A percentile compares a stretch with the other conserved stretches of the same genome.
Evolutionary conservation across 202 grass and related monocot genomes (phyloP).

Genomic region (Brachypodium distachyon): DNA sequence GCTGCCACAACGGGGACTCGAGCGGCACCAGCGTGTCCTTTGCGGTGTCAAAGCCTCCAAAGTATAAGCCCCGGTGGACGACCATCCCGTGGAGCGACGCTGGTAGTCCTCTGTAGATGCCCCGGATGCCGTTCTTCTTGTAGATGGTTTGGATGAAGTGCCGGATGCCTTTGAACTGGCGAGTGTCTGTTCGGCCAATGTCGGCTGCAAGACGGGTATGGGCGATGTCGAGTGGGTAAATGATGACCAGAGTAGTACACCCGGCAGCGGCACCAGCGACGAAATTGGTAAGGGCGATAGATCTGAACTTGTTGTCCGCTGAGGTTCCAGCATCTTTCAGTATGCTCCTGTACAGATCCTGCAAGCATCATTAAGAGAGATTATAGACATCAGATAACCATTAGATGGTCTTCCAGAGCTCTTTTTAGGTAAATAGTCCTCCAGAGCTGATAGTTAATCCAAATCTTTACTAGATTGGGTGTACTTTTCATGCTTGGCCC

Average conservation of each 20-base stretch:
- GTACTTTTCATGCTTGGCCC: background rate
- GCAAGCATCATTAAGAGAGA: conserved; percentile 4
- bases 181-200: conserved; percentile 52
- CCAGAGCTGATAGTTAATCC: background rate
- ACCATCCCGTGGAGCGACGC: conserved; percentile 84
- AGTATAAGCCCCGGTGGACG: conserved; percentile 84
- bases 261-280: conserved; percentile 79
- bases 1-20: conserved; percentile 68
- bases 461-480: background rate
- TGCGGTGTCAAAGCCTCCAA: conserved; percentile 86
- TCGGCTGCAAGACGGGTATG: conserved; percentile 94
- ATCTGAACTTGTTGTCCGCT: conserved; percentile 37
- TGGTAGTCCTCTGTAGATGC: conserved; percentile 74
- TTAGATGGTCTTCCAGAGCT: background rate
- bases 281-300: conserved; percentile 76
- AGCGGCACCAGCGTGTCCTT: conserved; percentile 70
- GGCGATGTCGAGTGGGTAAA: conserved; percentile 92
- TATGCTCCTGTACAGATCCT: conserved; percentile 78
- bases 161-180: conserved; percentile 85
- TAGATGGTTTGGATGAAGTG: conserved; percentile 84
- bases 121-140: conserved; percentile 61
- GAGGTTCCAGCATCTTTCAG: conserved; percentile 49
- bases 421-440: too few relatives aligned
- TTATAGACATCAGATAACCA: background rate
- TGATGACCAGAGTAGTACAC: conserved; percentile 86